These are phyloP conservation scores for Coniochaeta ligniaria DNA, from an alignment of 2,329 filamentous ascomycete genomes.

Conservation along the genomic window DNA sequence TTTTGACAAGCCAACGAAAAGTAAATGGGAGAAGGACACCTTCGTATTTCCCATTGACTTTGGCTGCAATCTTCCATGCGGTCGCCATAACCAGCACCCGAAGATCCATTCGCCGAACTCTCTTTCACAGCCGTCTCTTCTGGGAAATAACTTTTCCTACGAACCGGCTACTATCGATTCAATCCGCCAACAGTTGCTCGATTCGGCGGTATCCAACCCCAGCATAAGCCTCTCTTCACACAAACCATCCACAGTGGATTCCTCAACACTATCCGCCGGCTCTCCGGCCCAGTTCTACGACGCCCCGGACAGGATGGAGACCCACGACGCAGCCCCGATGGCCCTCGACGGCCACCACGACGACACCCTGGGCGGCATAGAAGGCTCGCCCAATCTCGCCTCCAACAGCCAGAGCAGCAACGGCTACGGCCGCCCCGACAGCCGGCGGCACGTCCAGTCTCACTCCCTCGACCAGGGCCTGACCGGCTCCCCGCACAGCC, in stretches of 20 bases:
- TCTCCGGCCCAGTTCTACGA: conserved; percentile 46
- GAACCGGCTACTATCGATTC: neutral
- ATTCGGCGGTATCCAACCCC: neutral
- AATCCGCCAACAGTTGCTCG: neutral
- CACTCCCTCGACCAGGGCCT: conserved; percentile 44
- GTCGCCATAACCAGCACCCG: neutral
- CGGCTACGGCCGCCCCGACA: conserved; percentile 16
- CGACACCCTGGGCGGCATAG: conserved; percentile 42
- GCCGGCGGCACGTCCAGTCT: conserved; percentile 32
- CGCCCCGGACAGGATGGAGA: conserved; percentile 43
- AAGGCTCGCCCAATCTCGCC: conserved; percentile 35
- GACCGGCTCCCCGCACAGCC: conserved; percentile 28
- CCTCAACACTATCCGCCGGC: conserved; percentile 38
- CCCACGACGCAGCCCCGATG: conserved; percentile 22
- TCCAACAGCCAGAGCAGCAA: conserved; percentile 16
- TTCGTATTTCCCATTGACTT: neutral
- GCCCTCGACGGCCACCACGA: conserved; percentile 32
- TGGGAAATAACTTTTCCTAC: neutral
- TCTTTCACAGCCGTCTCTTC: neutral
- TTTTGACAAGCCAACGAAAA: neutral
- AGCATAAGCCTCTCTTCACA: neutral
- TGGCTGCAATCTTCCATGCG: neutral
- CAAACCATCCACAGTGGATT: conserved; percentile 39
- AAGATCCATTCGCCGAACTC: neutral
- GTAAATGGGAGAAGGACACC: neutral